Base-by-base conservation (phyloP, 352 stramenopile species). In the Peronospora destructor region DNA sequence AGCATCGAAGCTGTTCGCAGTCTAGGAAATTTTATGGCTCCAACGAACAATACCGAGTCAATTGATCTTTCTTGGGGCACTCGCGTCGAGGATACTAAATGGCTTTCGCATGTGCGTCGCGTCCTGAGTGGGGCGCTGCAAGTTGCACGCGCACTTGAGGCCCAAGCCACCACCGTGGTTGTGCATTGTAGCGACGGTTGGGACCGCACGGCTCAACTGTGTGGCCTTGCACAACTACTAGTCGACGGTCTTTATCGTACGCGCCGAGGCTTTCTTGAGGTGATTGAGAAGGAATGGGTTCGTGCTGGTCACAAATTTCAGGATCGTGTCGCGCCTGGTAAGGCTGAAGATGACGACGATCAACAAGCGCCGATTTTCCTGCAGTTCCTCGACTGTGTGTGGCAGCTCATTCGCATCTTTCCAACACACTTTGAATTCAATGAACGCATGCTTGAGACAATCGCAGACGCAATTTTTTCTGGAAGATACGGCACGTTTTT, bases 101-200 rank as follows among this genome's bases (percentile, higher is more conserved):
- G 83, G 83, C 72, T 93, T 23, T 61, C 56, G 3, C 80, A 91
- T 51, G 67, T 93, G 4, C 80, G 80, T 0, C 64, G 75, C 1
- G 73, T 91, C 34, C 56, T 94, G 17, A 84, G 76, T 16, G 78
- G 74, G 0, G 74, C 83, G 0, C 33, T 91, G 2, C 68, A 74
- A 8, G 78, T 91, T 0, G 80, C 79, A 0, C 72, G 84, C 8
- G 61, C 73, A 0, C 65, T 94, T 17, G 77, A 84, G n/a, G 73
- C 75, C 37, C 68, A 80, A 49, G 71, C 67, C 21, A 85, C 72
- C 10, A 89, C 73, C 0, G 85, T 94, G 23, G 61, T 97, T 2
- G 85, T 96, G 23, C 87, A 96, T 52, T 96, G 89, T 57, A 94
- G 77, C 42, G 87, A 97, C 38, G 89, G 89, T 3, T 97, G 90